These are phyloP conservation scores for Circinella minor DNA, from an alignment of 371 early-diverging fungal genomes.

Conservation along the genomic window DNA sequence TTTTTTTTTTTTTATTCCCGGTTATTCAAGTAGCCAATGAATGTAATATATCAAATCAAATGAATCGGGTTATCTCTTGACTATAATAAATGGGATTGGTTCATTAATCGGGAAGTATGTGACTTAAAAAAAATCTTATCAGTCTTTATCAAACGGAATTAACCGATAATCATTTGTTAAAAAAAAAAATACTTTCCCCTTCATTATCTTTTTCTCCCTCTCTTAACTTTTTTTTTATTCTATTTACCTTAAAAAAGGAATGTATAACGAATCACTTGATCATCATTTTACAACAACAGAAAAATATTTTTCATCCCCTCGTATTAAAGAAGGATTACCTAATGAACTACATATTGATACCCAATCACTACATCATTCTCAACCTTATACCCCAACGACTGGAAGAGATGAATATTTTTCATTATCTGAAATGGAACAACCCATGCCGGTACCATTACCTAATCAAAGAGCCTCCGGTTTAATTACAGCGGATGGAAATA, in stretches of 20 bases:
- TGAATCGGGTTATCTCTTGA: no score
- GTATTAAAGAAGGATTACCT: not conserved
- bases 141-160: not conserved
- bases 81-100: not conserved
- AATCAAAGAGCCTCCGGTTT: not conserved
- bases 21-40: no score
- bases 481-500: not conserved
- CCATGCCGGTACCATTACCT: slow-evolving; percentile 5
- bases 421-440: slow-evolving; percentile 1
- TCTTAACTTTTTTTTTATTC: not conserved
- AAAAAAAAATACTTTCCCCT: not conserved
- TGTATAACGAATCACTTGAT: not conserved
- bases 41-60: no score
- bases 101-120: not conserved
- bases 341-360: slow-evolving; percentile 1
- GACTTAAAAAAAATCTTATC: slow-evolving; percentile 5
- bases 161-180: not conserved
- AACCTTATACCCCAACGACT: not conserved
- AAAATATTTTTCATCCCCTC: not conserved
- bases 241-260: not conserved
- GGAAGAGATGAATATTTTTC: not conserved
- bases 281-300: not conserved
- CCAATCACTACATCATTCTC: not conserved
- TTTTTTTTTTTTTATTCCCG: no score
- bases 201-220: not conserved